phyloP scores from a whole-genome alignment of 805 yeast genomes.

The Cephaloascus albidus region DNA sequence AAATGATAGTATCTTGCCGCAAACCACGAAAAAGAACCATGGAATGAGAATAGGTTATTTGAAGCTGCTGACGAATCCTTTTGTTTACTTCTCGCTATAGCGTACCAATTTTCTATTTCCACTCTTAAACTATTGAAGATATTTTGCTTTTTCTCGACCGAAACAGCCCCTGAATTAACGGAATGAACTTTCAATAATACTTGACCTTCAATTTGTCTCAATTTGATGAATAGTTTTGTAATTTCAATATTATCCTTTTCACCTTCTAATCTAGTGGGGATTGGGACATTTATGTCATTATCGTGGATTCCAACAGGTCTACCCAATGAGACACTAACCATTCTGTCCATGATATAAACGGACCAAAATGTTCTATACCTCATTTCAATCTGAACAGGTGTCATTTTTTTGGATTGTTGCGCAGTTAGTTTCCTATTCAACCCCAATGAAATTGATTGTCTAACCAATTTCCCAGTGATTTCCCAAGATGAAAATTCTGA shows the following conservation, averaged over 20 bases:
- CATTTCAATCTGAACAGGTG: conserved; percentile 18
- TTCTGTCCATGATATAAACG: conserved; percentile 36
- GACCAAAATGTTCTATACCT: conserved; percentile 40
- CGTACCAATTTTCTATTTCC: conserved; percentile 27
- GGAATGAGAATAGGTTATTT: conserved; percentile 9
- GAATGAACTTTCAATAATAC: conserved; percentile 37
- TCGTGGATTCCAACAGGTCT: conserved; percentile 39
- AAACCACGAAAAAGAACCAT: conserved; percentile 22
- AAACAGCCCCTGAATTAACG: conserved; percentile 22
- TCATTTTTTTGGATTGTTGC: conserved; percentile 1
- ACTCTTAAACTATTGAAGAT: conserved; percentile 21
- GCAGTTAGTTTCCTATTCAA: conserved; percentile 27
- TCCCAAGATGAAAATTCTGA: conserved; percentile 44
- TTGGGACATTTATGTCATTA: conserved; percentile 36
- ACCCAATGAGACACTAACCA: conserved; percentile 39
- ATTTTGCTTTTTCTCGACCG: conserved; percentile 18
- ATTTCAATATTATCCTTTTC: conserved; percentile 29
- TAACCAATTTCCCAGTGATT: conserved; percentile 34
- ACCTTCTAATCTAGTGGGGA: conserved; percentile 27
- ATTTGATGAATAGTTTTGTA: conserved; percentile 27
- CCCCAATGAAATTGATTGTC: conserved; percentile 36
- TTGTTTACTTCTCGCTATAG: conserved; percentile 8
- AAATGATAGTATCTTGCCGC: conserved; percentile 35
- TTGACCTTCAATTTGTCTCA: conserved; percentile 37
- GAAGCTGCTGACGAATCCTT: conserved; percentile 3